Conservation (phyloP, 225 moss, liverwort and hornwort species). For the Thuidium tamariscinum region DNA sequence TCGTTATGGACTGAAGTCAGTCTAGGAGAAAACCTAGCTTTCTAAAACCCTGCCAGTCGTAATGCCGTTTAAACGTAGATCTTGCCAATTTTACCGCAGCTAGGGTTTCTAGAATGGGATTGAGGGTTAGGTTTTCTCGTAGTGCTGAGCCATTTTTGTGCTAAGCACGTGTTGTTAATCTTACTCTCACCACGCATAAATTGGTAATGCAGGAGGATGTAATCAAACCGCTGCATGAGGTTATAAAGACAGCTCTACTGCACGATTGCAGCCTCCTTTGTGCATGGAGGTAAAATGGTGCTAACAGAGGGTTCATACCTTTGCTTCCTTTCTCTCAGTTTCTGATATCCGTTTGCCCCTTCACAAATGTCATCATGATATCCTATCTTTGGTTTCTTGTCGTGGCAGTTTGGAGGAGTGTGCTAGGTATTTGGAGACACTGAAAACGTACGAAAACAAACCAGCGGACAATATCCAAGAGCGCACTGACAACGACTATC, state of each 20-base stretch:
- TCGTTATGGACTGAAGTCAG: not conserved
- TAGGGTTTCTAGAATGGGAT: not conserved
- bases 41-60: not conserved
- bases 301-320: not conserved
- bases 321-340: not conserved
- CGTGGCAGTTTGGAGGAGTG: slow-evolving; percentile 89
- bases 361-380: not conserved
- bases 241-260: slow-evolving; percentile 82
- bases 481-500: slow-evolving; percentile 91
- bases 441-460: slow-evolving; percentile 96
- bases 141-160: not conserved
- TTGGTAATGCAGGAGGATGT: slow-evolving; percentile 80
- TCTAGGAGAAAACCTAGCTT: not conserved
- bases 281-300: slow-evolving; percentile 75
- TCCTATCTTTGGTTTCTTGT: not conserved
- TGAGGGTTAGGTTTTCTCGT: not conserved
- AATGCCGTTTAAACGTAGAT: not conserved
- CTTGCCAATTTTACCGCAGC: not conserved
- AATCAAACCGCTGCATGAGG: slow-evolving; percentile 94
- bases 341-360: not conserved
- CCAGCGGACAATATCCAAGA: slow-evolving; percentile 98
- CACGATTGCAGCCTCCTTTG: slow-evolving; percentile 98
- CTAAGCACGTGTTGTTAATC: not conserved
- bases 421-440: slow-evolving; percentile 90
- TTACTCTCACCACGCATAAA: not conserved